Evolutionary conservation across 148 eudicot species (phyloP).

Genomic region (Limonium bicolor): DNA sequence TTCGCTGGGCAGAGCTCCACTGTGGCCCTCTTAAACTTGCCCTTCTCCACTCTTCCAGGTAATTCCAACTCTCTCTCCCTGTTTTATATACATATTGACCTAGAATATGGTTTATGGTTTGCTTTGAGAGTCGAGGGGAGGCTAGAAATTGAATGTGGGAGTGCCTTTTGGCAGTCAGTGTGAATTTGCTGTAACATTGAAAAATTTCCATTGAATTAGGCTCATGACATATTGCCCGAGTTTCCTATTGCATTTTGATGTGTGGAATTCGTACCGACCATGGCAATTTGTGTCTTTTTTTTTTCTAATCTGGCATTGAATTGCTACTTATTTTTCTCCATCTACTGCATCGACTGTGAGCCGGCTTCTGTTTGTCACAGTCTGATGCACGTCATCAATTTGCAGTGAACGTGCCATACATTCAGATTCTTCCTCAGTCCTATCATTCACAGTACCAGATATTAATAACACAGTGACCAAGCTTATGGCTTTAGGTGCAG

Average conservation of each 20-base stretch:
- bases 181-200: no score
- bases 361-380: no score
- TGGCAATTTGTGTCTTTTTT: no score
- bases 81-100: not conserved
- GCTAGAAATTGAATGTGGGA: no score
- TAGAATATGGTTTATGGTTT: not conserved
- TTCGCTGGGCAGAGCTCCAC: conserved; percentile 82
- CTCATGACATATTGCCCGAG: no score
- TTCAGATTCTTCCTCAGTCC: conserved; percentile 54
- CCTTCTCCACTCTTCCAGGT: conserved; percentile 64
- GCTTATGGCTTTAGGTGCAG: conserved; percentile 67
- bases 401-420: conserved; percentile 37
- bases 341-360: not conserved
- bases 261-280: no score
- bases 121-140: no score
- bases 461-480: conserved; percentile 55
- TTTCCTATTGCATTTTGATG: no score
- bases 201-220: no score
- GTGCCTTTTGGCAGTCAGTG: no score
- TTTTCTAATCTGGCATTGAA: not conserved
- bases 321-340: not conserved
- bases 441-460: conserved; percentile 76
- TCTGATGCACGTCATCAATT: conserved; percentile 2
- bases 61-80: not conserved
- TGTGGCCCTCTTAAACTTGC: conserved; percentile 81